Evolutionary conservation across 805 yeast species (phyloP).

Genomic region (Starmerella bombi): DNA sequence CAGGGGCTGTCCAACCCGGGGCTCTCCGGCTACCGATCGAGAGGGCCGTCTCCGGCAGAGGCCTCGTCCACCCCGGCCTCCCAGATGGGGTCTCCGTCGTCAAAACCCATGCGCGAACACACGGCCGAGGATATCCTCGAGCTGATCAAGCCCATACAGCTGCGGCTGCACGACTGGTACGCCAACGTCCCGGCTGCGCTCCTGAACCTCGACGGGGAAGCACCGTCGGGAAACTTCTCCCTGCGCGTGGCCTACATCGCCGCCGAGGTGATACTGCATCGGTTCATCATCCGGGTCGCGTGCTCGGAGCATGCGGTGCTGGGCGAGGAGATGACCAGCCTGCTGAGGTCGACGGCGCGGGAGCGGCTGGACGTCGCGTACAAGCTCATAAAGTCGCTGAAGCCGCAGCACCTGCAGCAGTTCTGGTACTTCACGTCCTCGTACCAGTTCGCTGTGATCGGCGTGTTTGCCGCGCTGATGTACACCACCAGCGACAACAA

Average conservation of each 20-base stretch:
- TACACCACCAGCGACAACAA: constrained; percentile 44
- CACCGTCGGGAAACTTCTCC: constrained; percentile 48
- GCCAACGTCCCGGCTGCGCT: constrained; percentile 25
- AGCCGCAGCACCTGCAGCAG: constrained; percentile 70
- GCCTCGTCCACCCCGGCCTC: background rate
- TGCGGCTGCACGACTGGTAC: constrained; percentile 28
- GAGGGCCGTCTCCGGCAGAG: background rate
- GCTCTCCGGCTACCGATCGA: background rate
- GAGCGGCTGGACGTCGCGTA: constrained; percentile 71
- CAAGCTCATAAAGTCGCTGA: constrained; percentile 61
- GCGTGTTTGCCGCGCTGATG: constrained; percentile 73
- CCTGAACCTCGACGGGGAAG: constrained; percentile 16
- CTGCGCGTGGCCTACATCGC: constrained; percentile 78
- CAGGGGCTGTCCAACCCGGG: background rate
- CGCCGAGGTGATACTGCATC: constrained; percentile 73
- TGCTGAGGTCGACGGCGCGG: constrained; percentile 75
- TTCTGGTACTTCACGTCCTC: constrained; percentile 84
- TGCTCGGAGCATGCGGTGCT: constrained; percentile 25
- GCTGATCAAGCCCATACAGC: constrained; percentile 46
- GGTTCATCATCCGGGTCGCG: constrained; percentile 31
- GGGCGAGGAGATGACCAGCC: constrained; percentile 43
- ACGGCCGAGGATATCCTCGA: constrained; percentile 46
- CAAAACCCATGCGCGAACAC: background rate
- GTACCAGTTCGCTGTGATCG: constrained; percentile 66
- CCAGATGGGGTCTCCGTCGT: background rate